These are phyloP conservation scores for Epichloe scottii DNA, from an alignment of 2,329 filamentous ascomycete species.

Conservation along the genomic window DNA sequence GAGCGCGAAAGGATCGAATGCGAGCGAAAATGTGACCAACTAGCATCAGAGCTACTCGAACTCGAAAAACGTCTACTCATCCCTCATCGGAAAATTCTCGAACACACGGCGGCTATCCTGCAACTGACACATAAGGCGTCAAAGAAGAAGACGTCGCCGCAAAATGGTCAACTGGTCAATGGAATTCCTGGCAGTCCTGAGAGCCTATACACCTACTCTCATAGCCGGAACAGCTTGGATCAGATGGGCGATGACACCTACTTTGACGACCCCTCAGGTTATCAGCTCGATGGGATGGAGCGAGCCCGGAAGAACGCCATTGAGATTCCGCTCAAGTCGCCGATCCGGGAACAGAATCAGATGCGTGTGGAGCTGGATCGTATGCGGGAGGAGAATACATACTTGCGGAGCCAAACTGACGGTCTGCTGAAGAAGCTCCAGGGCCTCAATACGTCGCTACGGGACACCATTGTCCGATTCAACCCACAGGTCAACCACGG, in stretches of 20 bases:
- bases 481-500: constrained; percentile 42
- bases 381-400: constrained; percentile 32
- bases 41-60: constrained; percentile 67
- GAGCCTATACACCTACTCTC: constrained; percentile 59
- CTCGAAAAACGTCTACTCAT: constrained; percentile 67
- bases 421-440: constrained; percentile 43
- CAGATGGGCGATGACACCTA: constrained; percentile 43
- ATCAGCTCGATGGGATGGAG: constrained; percentile 54
- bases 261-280: constrained; percentile 69
- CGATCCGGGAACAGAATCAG: constrained; percentile 40
- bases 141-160: constrained; percentile 39
- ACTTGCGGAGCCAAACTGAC: constrained; percentile 22
- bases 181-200: constrained; percentile 64
- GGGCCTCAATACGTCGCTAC: constrained; percentile 52
- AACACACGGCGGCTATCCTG: constrained; percentile 86
- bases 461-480: constrained; percentile 51
- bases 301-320: constrained; percentile 30
- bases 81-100: constrained; percentile 62
- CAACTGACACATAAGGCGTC: constrained; percentile 76
- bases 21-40: constrained; percentile 72
- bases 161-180: constrained; percentile 30
- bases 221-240: constrained; percentile 46
- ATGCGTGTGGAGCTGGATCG: constrained; percentile 35
- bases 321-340: constrained; percentile 48
- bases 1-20: constrained; percentile 64